These are phyloP conservation scores for Diaporthe australafricana DNA, from an alignment of 2,329 filamentous ascomycete species.

Conservation along the genomic window DNA sequence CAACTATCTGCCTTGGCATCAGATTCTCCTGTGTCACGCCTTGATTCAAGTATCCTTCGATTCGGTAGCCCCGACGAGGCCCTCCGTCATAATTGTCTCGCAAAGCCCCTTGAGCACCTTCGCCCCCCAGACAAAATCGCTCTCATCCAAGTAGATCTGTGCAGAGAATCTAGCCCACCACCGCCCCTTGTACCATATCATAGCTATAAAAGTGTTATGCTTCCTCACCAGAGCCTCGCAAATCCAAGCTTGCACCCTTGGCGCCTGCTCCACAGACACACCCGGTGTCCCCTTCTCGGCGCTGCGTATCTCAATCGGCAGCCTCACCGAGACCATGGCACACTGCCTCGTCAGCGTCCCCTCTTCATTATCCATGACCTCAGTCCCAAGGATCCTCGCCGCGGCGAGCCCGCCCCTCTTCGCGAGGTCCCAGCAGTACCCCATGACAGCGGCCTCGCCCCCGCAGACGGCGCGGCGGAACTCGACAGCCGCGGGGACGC, in stretches of 20 bases:
- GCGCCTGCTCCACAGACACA: neutral
- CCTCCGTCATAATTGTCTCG: neutral
- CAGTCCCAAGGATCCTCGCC: slow-evolving; percentile 74
- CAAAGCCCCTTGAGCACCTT: slow-evolving; percentile 65
- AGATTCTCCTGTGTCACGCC: neutral
- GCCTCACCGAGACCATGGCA: slow-evolving; percentile 76
- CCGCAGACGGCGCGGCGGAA: slow-evolving; percentile 78
- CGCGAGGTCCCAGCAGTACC: slow-evolving; percentile 73
- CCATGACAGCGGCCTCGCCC: slow-evolving; percentile 76
- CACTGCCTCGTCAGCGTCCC: slow-evolving; percentile 71
- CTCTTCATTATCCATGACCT: slow-evolving; percentile 75
- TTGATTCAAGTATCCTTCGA: neutral
- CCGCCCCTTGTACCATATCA: slow-evolving; percentile 69
- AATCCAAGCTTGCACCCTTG: slow-evolving; percentile 60
- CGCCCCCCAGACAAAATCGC: slow-evolving; percentile 80
- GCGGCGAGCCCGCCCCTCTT: slow-evolving; percentile 70
- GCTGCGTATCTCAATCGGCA: slow-evolving; percentile 68
- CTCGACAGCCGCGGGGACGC: slow-evolving; percentile 76
- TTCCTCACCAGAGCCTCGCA: slow-evolving; percentile 62
- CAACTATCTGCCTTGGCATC: no score
- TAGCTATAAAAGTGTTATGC: slow-evolving; percentile 76
- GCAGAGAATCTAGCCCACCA: slow-evolving; percentile 81
- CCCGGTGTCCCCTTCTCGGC: neutral
- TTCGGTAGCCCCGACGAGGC: neutral
- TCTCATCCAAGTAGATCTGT: slow-evolving; percentile 82